Evolutionary conservation across 345 rosid genomes (phyloP).

Genomic region (Boechera retrofracta): DNA sequence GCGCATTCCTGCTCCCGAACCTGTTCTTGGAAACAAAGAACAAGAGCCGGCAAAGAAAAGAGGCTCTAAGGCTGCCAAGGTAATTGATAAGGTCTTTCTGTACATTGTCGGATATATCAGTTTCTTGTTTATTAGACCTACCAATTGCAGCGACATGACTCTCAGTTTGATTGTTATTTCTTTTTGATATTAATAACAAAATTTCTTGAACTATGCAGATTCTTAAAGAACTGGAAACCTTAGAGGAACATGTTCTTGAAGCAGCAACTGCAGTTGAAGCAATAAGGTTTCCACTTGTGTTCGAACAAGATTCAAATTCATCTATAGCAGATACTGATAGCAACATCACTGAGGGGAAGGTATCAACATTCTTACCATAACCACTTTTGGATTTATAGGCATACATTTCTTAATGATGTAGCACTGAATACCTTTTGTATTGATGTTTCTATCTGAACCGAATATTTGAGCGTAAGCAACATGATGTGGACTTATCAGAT

Average conservation of each 20-base stretch:
- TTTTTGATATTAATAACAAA: constrained; percentile 1
- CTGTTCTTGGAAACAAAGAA: constrained; percentile 62
- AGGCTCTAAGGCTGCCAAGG: constrained; percentile 74
- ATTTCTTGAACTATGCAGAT: constrained; percentile 50
- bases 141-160: constrained; percentile 6
- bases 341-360: constrained; percentile 64
- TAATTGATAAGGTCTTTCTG: constrained; percentile 42
- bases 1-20: constrained; percentile 79
- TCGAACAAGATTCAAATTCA: constrained; percentile 43
- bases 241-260: constrained; percentile 70
- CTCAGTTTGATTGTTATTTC: neutral
- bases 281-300: constrained; percentile 60
- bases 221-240: constrained; percentile 46
- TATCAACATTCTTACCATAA: constrained; percentile 43
- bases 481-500: no score
- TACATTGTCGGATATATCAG: neutral
- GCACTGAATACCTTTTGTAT: constrained; percentile 10
- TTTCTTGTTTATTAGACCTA: constrained; percentile 11
- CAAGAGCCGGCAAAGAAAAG: constrained; percentile 58
- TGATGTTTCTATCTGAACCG: constrained; percentile 23
- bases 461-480: constrained; percentile 58
- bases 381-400: constrained; percentile 1
- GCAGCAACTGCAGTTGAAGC: constrained; percentile 75
- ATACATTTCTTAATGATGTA: constrained; percentile 31
- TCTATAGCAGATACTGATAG: constrained; percentile 47